Base-by-base conservation (phyloP, 306 rosid genomes). In the Cercis canadensis region DNA sequence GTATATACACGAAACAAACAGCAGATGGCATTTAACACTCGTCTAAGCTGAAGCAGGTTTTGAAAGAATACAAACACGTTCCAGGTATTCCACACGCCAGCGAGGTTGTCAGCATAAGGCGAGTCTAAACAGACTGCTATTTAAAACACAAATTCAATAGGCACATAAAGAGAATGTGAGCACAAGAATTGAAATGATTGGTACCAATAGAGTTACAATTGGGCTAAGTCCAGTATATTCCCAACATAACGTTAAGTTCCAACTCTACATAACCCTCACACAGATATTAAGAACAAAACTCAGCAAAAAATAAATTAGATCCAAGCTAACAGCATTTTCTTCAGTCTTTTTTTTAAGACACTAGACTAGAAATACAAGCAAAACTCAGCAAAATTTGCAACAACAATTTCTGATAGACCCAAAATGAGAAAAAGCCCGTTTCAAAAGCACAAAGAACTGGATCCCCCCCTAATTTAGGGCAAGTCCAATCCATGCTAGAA, bases 361-460 rank as follows among this genome's bases (percentile, higher is more conserved):
- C 69, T 65, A 77, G 49, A 78, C 69, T 65, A 77, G 49, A 78
- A 68, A 69, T 67, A 79, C 82, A 81, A 60, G 45, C 75, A 70
- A 59, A 62, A 67, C 36, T 59, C 24, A 68, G 72, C 88, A 86
- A 87, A 75, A 79, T 65, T 72, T 74, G 81, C 65, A 62, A 61
- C 46, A 70, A 62, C 50, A 76, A 47, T 21, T 36, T 67, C 61
- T 63, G 59, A 75, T 72, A 67, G 57, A 65, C 80, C 82, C 71
- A 80, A 75, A 75, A 68, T 68, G 56, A 56, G 70, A 71, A 70
- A 75, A 45, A 66, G 36, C 71, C 78, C 61, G 62, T 36, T 52
- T 36, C 78, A 57, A 29, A 51, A 16, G 81, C 69, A 74, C 67
- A 73, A 62, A n/a, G n/a, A 62, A 62, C 53, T 46, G 15, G 45